Conservation (phyloP, 2,329 filamentous ascomycete species). For the Aspergillus hiratsukae region DNA sequence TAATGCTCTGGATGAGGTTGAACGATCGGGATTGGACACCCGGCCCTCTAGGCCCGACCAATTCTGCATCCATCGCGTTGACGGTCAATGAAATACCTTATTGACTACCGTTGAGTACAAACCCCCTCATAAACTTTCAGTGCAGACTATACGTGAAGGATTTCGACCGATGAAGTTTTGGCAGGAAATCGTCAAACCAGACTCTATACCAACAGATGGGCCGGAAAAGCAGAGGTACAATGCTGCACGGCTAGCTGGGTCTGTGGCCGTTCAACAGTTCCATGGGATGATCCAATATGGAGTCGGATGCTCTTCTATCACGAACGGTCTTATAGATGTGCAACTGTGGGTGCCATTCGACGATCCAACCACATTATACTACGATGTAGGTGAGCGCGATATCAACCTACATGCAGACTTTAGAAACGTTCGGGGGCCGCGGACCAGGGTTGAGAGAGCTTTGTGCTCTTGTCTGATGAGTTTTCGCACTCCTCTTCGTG, state of each 20-base stretch:
- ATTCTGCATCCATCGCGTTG: slow-evolving; percentile 13
- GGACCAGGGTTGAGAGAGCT: slow-evolving; percentile 8
- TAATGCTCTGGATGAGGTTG: slow-evolving; percentile 3
- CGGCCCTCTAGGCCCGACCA: slow-evolving; percentile 12
- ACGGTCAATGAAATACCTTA: slow-evolving; percentile 1
- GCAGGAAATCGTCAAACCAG: slow-evolving; percentile 4
- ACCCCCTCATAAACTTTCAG: slow-evolving; percentile 4
- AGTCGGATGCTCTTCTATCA: slow-evolving; percentile 21
- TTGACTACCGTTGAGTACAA: slow-evolving; percentile 4
- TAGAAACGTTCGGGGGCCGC: neutral
- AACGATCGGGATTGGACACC: no score
- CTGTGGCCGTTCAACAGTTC: slow-evolving; percentile 18
- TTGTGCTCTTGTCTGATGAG: slow-evolving; percentile 20
- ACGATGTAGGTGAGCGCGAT: slow-evolving; percentile 18
- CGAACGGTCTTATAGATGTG: slow-evolving; percentile 15
- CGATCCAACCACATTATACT: slow-evolving; percentile 18
- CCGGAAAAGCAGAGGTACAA: slow-evolving; percentile 13
- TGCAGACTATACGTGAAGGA: slow-evolving; percentile 3
- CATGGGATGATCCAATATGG: slow-evolving; percentile 24
- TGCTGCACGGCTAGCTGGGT: slow-evolving; percentile 12
- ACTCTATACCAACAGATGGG: neutral
- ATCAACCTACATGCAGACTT: neutral
- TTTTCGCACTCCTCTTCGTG: slow-evolving; percentile 9
- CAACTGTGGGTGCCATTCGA: slow-evolving; percentile 14
- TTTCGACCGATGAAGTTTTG: slow-evolving; percentile 10